Conservation (phyloP, 139 green algal species). For the Zygnema circumcarinatum region DNA sequence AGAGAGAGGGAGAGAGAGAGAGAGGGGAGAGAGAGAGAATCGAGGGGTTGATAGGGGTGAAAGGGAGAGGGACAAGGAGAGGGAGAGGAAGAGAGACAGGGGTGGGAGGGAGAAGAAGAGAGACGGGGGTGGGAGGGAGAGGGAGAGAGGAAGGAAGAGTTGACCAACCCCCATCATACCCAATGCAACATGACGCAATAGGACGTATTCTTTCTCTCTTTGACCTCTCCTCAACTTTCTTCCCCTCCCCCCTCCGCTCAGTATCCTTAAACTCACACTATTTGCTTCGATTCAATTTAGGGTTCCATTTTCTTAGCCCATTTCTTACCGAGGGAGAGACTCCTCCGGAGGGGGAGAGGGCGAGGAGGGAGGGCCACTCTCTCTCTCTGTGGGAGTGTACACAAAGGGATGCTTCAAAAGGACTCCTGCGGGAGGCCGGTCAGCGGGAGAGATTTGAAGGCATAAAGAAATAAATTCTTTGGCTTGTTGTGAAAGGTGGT, state of each 20-base stretch:
- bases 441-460: slow-evolving; percentile 67
- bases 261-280: too few relatives aligned
- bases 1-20: too few relatives aligned
- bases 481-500: slow-evolving; percentile 74
- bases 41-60: too few relatives aligned
- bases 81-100: too few relatives aligned
- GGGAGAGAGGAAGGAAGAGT: neutral
- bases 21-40: too few relatives aligned
- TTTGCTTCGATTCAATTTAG: too few relatives aligned
- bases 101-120: too few relatives aligned
- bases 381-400: neutral
- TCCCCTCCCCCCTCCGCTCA: neutral
- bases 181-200: neutral
- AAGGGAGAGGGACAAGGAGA: too few relatives aligned
- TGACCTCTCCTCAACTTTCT: slow-evolving; percentile 2
- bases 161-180: neutral
- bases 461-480: slow-evolving; percentile 91
- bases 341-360: neutral
- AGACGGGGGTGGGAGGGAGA: too few relatives aligned
- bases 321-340: neutral
- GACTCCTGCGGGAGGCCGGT: slow-evolving; percentile 14
- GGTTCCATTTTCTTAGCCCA: too few relatives aligned
- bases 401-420: slow-evolving; percentile 48
- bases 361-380: neutral
- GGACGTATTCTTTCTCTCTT: too few relatives aligned